Conservation (phyloP, 2,329 filamentous ascomycete species). For the Raffaelea arxii region DNA sequence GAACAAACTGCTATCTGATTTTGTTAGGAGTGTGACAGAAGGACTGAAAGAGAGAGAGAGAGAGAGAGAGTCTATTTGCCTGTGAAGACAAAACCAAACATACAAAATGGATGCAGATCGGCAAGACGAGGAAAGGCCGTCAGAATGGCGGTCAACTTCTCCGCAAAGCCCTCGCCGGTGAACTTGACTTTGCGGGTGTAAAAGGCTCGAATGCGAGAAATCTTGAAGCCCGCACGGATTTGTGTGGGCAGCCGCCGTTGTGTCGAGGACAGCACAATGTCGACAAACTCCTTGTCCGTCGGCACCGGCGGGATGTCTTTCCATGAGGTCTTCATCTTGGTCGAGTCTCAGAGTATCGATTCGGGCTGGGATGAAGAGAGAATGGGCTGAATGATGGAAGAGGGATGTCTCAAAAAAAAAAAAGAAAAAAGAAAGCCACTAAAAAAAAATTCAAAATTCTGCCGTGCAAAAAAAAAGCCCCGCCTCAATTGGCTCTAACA, state of each 20-base stretch:
- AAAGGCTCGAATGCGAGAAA: constrained; percentile 83
- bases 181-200: constrained; percentile 98
- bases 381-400: background rate
- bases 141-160: constrained; percentile 85
- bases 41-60: constrained; percentile 51
- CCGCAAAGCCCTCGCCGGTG: constrained; percentile 74
- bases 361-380: background rate
- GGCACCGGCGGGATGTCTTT: constrained; percentile 81
- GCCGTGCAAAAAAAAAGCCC: constrained; percentile 8
- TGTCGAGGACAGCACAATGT: constrained; percentile 90
- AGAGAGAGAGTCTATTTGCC: background rate
- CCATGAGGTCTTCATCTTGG: constrained; percentile 25
- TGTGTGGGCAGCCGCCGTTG: constrained; percentile 82
- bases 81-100: constrained; percentile 19
- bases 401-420: constrained; percentile 2
- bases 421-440: constrained; percentile 1
- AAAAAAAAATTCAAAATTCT: constrained; percentile 9
- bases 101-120: constrained; percentile 93
- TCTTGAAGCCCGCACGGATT: constrained; percentile 93
- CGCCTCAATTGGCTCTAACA: too few relatives aligned
- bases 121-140: constrained; percentile 86
- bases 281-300: constrained; percentile 89
- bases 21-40: background rate
- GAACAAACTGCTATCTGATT: constrained; percentile 58
- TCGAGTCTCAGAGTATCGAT: background rate